Evolutionary conservation across 768 basidiomycete species (phyloP).

Genomic region (Mycena vitilis): DNA sequence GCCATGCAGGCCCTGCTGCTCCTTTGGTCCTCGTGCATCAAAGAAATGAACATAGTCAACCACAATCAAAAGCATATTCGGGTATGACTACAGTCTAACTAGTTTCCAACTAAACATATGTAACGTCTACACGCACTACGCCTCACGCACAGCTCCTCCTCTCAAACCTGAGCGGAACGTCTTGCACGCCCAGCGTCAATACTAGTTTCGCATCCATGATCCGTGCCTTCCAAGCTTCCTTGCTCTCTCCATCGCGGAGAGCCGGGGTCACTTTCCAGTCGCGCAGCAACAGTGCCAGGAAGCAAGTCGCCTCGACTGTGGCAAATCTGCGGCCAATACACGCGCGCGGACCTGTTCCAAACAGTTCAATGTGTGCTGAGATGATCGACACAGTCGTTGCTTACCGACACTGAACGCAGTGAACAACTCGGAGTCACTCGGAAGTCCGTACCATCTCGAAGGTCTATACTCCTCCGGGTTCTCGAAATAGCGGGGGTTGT

Average conservation of each 20-base stretch:
- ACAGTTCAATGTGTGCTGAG: background rate
- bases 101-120: too few relatives aligned
- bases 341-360: constrained; percentile 14
- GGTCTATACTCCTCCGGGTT: constrained; percentile 61
- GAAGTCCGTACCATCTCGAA: constrained; percentile 60
- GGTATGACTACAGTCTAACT: too few relatives aligned
- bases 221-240: constrained; percentile 15
- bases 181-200: constrained; percentile 40
- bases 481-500: constrained; percentile 62
- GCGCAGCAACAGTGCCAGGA: background rate
- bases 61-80: too few relatives aligned
- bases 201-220: constrained; percentile 29
- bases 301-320: constrained; percentile 14
- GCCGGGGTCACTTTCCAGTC: constrained; percentile 17
- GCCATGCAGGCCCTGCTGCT: too few relatives aligned
- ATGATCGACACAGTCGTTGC: background rate
- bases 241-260: constrained; percentile 14
- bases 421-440: constrained; percentile 56
- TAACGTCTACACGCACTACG: too few relatives aligned
- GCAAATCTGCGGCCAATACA: constrained; percentile 25
- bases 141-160: constrained; percentile 31
- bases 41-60: too few relatives aligned
- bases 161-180: constrained; percentile 36
- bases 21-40: too few relatives aligned
- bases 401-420: constrained; percentile 57